Percentiles rank a stretch among this genome's conserved stretches.
Conservation (phyloP, 345 rosid genomes). For the Odontarrhena argentea region DNA sequence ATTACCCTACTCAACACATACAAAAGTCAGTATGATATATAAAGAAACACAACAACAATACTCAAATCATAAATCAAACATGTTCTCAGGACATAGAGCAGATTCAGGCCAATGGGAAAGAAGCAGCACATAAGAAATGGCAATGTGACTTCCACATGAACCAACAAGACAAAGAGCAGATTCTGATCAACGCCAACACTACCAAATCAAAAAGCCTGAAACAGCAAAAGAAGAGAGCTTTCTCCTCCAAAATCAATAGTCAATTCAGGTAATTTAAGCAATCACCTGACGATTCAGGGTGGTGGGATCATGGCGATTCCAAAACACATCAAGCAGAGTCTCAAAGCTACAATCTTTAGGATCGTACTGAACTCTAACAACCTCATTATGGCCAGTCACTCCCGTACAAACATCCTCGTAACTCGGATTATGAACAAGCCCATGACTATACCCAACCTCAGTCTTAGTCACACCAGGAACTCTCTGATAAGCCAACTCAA, state of each 20-base stretch:
- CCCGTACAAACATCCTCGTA: conserved; percentile 70
- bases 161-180: not conserved
- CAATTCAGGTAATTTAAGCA: conserved; percentile 2
- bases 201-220: not conserved
- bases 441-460: conserved; percentile 88
- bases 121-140: not conserved
- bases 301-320: conserved; percentile 84
- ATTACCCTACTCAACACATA: conserved; percentile 50
- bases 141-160: conserved; percentile 13
- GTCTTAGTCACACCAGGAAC: conserved; percentile 67
- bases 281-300: conserved; percentile 79
- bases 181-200: not conserved
- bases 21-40: conserved; percentile 8
- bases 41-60: conserved; percentile 8
- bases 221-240: conserved; percentile 13
- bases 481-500: conserved; percentile 81
- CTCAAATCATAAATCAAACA: not conserved
- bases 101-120: not conserved
- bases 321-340: conserved; percentile 66
- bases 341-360: conserved; percentile 58
- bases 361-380: conserved; percentile 81
- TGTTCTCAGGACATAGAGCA: not conserved
- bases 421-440: conserved; percentile 59
- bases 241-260: not conserved
- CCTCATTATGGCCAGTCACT: conserved; percentile 77